A percentile compares a stretch with the other conserved stretches of the same genome.
Evolutionary conservation across 805 yeast genomes (phyloP).

Genomic region (Ogataea saltuana): DNA sequence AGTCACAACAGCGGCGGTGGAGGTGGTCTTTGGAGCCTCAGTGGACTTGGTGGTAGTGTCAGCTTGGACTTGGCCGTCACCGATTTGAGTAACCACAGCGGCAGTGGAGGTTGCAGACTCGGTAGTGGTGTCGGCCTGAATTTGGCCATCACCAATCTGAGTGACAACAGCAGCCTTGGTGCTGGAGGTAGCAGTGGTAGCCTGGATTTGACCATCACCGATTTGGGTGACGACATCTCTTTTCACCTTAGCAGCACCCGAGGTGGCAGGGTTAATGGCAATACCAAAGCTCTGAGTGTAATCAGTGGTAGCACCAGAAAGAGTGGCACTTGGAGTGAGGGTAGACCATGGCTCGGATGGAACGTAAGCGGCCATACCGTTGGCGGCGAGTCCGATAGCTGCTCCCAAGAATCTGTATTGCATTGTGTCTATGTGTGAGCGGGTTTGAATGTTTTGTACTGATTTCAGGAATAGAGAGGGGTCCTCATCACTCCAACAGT

Average conservation of each 20-base stretch:
- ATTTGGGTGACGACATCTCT: conserved; percentile 43
- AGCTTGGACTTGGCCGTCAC: conserved; percentile 48
- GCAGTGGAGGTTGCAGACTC: conserved; percentile 20
- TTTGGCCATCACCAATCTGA: conserved; percentile 29
- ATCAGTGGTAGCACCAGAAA: conserved; percentile 57
- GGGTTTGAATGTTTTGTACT: conserved; percentile 1
- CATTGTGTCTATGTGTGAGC: conserved; percentile 29
- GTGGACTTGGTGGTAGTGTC: conserved; percentile 34
- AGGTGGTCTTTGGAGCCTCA: background rate
- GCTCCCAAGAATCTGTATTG: conserved; percentile 42
- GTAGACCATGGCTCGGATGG: conserved; percentile 72
- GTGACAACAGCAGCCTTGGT: conserved; percentile 40
- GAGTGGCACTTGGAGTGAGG: conserved; percentile 60
- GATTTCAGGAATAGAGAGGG: background rate
- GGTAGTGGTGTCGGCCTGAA: conserved; percentile 38
- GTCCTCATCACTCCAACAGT: background rate
- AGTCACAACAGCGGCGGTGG: conserved; percentile 33
- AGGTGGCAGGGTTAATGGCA: conserved; percentile 55
- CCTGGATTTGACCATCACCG: conserved; percentile 45
- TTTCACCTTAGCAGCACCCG: conserved; percentile 35
- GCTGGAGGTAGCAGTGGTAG: conserved; percentile 29
- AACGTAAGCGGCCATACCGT: conserved; percentile 59
- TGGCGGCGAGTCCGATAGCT: conserved; percentile 45
- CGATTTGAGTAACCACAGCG: conserved; percentile 39
- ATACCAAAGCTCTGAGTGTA: conserved; percentile 64